Evolutionary conservation across 2,329 filamentous ascomycete genomes (phyloP).

Genomic region (Epicoccum nigrum): DNA sequence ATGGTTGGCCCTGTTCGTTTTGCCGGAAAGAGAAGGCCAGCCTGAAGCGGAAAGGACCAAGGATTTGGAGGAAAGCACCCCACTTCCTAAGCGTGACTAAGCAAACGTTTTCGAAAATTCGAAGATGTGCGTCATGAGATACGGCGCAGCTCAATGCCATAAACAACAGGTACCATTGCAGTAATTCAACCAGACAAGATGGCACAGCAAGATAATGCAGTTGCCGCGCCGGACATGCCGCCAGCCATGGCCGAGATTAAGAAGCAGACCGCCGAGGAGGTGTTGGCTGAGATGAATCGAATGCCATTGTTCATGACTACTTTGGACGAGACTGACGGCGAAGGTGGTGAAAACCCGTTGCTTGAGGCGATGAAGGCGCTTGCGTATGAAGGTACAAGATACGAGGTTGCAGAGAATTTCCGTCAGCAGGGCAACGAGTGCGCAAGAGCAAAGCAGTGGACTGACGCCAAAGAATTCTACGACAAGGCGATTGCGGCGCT

Average conservation of each 20-base stretch:
- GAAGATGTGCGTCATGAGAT: constrained; percentile 3
- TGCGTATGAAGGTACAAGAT: constrained; percentile 88
- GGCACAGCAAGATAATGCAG: constrained; percentile 22
- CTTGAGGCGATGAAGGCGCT: constrained; percentile 88
- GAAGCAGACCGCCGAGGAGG: constrained; percentile 63
- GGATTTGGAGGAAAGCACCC: constrained; percentile 11
- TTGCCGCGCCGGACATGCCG: constrained; percentile 53
- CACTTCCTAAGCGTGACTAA: constrained; percentile 29
- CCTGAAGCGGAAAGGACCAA: not conserved
- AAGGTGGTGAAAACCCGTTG: constrained; percentile 75
- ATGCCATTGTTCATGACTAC: constrained; percentile 95
- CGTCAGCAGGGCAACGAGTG: constrained; percentile 92
- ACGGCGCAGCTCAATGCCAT: not conserved
- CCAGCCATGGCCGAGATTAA: constrained; percentile 64
- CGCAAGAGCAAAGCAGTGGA: constrained; percentile 75
- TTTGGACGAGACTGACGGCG: constrained; percentile 67
- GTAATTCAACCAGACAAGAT: constrained; percentile 16
- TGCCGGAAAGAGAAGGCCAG: constrained; percentile 4
- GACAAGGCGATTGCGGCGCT: constrained; percentile 81
- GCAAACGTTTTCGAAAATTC: constrained; percentile 29
- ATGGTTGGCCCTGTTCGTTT: constrained; percentile 10
- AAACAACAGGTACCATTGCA: not conserved
- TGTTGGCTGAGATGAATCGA: constrained; percentile 69
- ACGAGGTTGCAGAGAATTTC: constrained; percentile 83
- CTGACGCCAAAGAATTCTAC: constrained; percentile 90